These are phyloP conservation scores for Zygosaccharomyces pseudorouxii DNA, from an alignment of 805 yeast genomes.

Conservation along the genomic window DNA sequence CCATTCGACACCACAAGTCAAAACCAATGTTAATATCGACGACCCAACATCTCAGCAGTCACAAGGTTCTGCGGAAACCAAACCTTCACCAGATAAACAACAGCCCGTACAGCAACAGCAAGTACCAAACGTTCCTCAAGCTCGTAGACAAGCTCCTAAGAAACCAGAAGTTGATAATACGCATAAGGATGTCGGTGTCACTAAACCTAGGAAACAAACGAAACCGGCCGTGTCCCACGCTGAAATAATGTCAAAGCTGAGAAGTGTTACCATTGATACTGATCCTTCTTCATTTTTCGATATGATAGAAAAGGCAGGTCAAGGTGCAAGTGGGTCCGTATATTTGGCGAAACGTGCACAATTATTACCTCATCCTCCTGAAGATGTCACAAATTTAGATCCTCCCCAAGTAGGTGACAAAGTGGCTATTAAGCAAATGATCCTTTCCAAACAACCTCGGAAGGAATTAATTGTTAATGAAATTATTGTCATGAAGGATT, in stretches of 20 bases:
- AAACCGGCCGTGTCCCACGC: conserved; percentile 75
- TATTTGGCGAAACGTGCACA: conserved; percentile 70
- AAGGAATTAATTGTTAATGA: conserved; percentile 95
- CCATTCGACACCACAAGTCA: neutral
- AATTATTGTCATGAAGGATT: conserved; percentile 93
- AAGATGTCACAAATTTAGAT: conserved; percentile 17
- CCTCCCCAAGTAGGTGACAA: conserved; percentile 46
- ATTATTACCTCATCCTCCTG: conserved; percentile 28
- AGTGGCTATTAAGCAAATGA: conserved; percentile 97
- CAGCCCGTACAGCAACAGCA: conserved; percentile 25
- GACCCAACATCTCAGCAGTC: neutral
- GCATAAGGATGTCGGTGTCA: conserved; percentile 31
- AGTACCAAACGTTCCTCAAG: conserved; percentile 22
- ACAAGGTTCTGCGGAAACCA: conserved; percentile 1
- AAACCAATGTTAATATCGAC: neutral
- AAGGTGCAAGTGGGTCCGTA: conserved; percentile 97
- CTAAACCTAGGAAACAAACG: conserved; percentile 42
- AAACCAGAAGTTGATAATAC: conserved; percentile 20
- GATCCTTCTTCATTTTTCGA: conserved; percentile 84
- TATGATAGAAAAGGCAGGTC: conserved; percentile 84
- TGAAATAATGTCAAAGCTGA: conserved; percentile 75
- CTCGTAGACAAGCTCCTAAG: conserved; percentile 33
- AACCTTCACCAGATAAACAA: conserved; percentile 7
- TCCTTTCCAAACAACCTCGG: conserved; percentile 82
- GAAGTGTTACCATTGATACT: conserved; percentile 71